Conservation (phyloP, 352 stramenopile genomes). For the Globisporangium abappressorium region DNA sequence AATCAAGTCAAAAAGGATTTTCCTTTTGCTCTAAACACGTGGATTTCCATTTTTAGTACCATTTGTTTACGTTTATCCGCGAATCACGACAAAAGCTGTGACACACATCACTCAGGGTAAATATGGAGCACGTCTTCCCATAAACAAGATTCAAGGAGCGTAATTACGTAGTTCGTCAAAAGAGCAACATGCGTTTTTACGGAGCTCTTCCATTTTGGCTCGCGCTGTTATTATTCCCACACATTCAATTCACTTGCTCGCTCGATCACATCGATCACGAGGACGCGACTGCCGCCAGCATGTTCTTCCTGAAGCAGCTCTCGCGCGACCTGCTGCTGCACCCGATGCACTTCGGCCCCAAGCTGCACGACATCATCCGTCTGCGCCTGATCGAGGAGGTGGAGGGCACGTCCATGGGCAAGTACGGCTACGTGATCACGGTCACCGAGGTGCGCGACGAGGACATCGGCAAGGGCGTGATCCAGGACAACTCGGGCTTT, state of each 20-base stretch:
- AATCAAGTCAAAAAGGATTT: no score
- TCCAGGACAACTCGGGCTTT: slow-evolving; percentile 97
- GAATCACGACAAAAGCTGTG: no score
- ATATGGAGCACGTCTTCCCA: no score
- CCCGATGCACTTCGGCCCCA: slow-evolving; percentile 95
- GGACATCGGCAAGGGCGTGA: slow-evolving; percentile 95
- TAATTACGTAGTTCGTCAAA: background rate
- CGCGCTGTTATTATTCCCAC: background rate
- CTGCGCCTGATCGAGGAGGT: slow-evolving; percentile 95
- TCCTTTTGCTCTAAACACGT: no score
- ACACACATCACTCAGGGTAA: no score
- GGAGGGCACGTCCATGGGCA: slow-evolving; percentile 94
- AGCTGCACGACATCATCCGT: slow-evolving; percentile 95
- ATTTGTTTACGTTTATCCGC: no score
- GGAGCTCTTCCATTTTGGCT: background rate
- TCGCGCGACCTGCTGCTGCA: slow-evolving; percentile 93
- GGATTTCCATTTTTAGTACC: no score
- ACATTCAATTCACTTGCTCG: background rate
- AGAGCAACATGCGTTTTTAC: slow-evolving; percentile 17
- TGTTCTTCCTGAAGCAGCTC: slow-evolving; percentile 90
- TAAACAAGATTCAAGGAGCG: no score
- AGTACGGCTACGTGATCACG: slow-evolving; percentile 97
- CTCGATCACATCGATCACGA: background rate
- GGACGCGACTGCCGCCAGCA: slow-evolving; percentile 16
- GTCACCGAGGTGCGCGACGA: slow-evolving; percentile 96